Evolutionary conservation across 768 basidiomycete genomes (phyloP), one percentile per base, ranked within the genome.

Genomic region (Lactifluus subvellereus): DNA sequence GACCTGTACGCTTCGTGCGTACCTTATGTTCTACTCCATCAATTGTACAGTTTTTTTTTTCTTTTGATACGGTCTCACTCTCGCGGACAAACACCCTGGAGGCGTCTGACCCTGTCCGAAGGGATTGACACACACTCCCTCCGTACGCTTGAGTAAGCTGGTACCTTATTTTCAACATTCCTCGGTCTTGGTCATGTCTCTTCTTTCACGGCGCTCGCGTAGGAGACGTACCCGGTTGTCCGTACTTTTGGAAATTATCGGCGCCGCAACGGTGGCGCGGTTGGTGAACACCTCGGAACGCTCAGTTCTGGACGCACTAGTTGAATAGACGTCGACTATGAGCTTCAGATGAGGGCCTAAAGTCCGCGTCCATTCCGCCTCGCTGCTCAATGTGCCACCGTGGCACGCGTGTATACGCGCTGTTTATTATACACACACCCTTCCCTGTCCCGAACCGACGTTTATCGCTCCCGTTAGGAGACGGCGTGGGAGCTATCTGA

Each of bases 1-100:
- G 51, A 45, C 45, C 8, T 38, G 16, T 43, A 45, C 45, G 49
- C 35, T 38, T 52, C 48, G 38, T 49, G 51, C 51, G 14, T 62
- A 58, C 32, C 51, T 45, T 57, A 58, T 59, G 52, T 48, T 40
- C 56, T 63, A 54, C 37, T 47, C 27, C 7, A 59, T 20, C 62
- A 59, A 63, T 48, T 54, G n/a, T 48, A 35, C 56, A 40, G 30
- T 42, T 38, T 32, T 10, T 59, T 42, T 38, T 32, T 10, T 59
- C 57, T 48, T 63, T 43, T 16, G 18, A 56, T 43, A 40, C 18
- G 18, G 40, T 20, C 35, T 35, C 18, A 7, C n/a, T 22, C 38
- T 13, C n/a, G 27, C 27, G 35, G 52, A 7, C 50, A 18, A 35
- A 47, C 6, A 8, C 8, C 52, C 13, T 7, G 9, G 42, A 18